Base-by-base conservation (phyloP, 441 rosid species). In the Aleurites moluccanus region DNA sequence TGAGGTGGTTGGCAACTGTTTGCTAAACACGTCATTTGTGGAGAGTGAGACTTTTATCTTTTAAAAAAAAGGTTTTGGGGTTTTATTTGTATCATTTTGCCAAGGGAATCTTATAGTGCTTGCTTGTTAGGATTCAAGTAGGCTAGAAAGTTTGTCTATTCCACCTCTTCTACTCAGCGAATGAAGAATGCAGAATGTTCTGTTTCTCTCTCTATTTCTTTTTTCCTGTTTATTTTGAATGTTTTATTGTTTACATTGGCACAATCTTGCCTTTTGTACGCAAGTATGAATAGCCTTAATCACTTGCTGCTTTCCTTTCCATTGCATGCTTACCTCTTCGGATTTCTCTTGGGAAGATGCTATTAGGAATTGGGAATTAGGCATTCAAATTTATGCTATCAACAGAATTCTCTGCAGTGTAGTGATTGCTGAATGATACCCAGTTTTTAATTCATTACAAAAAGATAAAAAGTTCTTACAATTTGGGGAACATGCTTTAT, bases 11-110 rank as follows among this genome's bases (percentile, higher is more conserved):
- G 62, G 60, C 25, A 20, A 62, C 62, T 67, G 66, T 60, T 65
- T 40, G 72, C 77, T 68, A 47, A 44, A 69, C 76, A 50, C 44
- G 44, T 74, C 69, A 56, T 59, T 65, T 60, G 74, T 80, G 73
- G 78, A 75, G n/a, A n/a, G 77, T 59, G 77, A 65, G 79, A 60
- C 60, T n/a, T 14, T n/a, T 23, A 67, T 67, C 76, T 23, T 62
- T 28, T 65, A 23, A 67, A n/a, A 60, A 69, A 73, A 50, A 63
- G 30, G 64, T 67, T 44, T 65, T 64, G 59, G 68, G 75, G 30
- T 70, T 52, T 16, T 44, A 52, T 66, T 28, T 66, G 20, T 74
- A 13, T 42, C 76, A 53, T 67, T 67, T 73, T 53, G 69, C 6
- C 45, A 56, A 75, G 42, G 74, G 63, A 67, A 62, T 14, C 50